Base-by-base conservation (phyloP, 306 rosid species). In the Canavalia gladiata region DNA sequence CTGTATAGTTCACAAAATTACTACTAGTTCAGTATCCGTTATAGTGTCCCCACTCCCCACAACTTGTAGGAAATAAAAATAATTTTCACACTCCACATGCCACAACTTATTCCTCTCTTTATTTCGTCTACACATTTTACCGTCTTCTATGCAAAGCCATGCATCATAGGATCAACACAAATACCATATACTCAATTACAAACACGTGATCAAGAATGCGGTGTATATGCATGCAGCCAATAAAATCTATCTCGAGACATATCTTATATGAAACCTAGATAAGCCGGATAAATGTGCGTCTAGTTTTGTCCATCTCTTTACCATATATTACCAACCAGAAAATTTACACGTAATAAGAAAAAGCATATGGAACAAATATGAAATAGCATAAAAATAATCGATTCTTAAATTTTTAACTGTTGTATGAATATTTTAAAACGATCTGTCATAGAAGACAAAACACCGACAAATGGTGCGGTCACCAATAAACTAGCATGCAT, bases 391-490 rank as follows among this genome's bases (percentile, higher is more conserved):
- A 42, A 45, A 29, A 45, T 28, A 7, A 46, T 4, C 28, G 3
- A 4, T n/a, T 68, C 5, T 5, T 18, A 29, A 28, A 9, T 5
- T 67, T 68, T 47, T 5, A 46, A 47, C 42, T 47, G n/a, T 12
- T 11, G 31, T 1, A 49, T 46, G 12, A 46, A 47, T 37, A 2
- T 37, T 37, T 37, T 37, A 65, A 6, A 39, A 37, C 28, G 71
- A 18, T 28, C 45, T 79, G 10, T 31, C 63, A 35, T 50, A 59
- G 80, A 83, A 81, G 92, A 87, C 83, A 89, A 87, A 85, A 52
- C 90, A 85, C 92, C 92, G 89, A 87, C 88, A 87, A 69, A 87
- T 81, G 84, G 83, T 85, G 92, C 82, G 90, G 89, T 83, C 90
- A 81, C 79, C 88, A 83, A 80, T 64, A 49, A 84, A 84, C 92